Base-by-base conservation (phyloP, 805 yeast genomes). In the Hanseniaspora vineae region DNA sequence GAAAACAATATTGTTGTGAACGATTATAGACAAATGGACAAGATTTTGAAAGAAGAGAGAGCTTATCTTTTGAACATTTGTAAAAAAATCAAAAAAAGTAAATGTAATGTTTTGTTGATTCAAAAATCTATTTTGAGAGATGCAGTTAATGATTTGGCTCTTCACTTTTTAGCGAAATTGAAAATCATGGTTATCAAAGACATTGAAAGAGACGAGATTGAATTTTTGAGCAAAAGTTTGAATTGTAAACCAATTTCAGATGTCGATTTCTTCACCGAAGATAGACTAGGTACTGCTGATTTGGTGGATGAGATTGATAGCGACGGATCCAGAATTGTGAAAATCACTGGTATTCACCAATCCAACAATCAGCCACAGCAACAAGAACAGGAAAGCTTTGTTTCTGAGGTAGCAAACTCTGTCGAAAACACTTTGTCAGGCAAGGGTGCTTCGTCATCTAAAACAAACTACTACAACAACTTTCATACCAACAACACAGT, bases 21-120 rank as follows among this genome's bases (percentile, higher is more conserved):
- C 62, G 99, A 92, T 66, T 92, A 92, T 71, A 79, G 98, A 67
- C 98, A 92, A 68, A 92, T 92, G 99, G 99, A 92, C 68, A 92
- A 90, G 70, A 92, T 92, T 57, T 73, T 92, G 62, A 92, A 94
- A 63, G 99, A 92, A 69, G 98, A 92, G 73, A 81, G 99, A 64
- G 92, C 96, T 31, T 92, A 92, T 64, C 70, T 92, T 60, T 76
- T 92, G 62, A 90, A 90, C 65, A 84, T 92, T 63, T 89, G 96
- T 72, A 92, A 92, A 68, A 87, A 86, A 64, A 87, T 92, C 69
- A 92, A 94, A 64, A 92, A 92, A 74, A 83, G 97, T 54, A 92
- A 89, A 68, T 92, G 98, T 72, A 89, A 89, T 57, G 96, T 88
- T 49, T 66, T 88, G 55, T 71, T 88, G 58, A 84, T 88, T 53